Evolutionary conservation across 257 asterid species (phyloP), one percentile per base, ranked within the genome.

Genomic region (Osmanthus fragrans): DNA sequence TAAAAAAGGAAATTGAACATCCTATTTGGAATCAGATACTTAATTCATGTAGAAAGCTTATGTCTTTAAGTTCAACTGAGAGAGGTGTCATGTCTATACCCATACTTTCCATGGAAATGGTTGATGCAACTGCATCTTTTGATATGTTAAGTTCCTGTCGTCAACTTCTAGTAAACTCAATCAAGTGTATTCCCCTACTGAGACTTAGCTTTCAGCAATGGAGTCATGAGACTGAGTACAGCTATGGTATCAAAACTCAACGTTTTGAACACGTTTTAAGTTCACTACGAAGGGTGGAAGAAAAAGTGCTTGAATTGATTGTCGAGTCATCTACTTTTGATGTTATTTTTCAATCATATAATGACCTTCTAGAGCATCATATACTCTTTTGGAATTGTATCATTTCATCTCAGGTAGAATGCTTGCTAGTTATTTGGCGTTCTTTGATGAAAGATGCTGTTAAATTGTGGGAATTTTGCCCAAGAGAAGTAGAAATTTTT

Each of bases 161-260:
- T 56, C 23, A 56, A 70, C 86, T 75, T 78, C 89, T 93, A 64
- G 34, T 71, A 42, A 90, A 88, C 64, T 82, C 87, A 68, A 91
- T 85, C 74, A 86, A 80, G 77, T 84, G 88, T 76, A 96, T 87
- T 39, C 75, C 82, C 75, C 79, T 87, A 72, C 81, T 96, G 89
- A 90, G 94, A 76, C 87, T 27, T 58, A 93, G 92, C 90, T 83
- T 87, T 85, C 88, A 81, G 80, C 99, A 96, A 75, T 92, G 98
- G 97, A 87, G 86, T 80, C 78, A 75, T 69, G 97, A 96, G 88
- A 70, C 67, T 33, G 78, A 66, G 37, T 72, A 56, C 77, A 65
- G 23, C 63, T 67, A 74, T 73, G 49, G 49, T 69, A 69, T 42
- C 71, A 74, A 79, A 83, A 81, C 82, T 30, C 81, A 81, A 75